Evolutionary conservation across 768 basidiomycete genomes (phyloP).

Genomic region (Astraeus odoratus): DNA sequence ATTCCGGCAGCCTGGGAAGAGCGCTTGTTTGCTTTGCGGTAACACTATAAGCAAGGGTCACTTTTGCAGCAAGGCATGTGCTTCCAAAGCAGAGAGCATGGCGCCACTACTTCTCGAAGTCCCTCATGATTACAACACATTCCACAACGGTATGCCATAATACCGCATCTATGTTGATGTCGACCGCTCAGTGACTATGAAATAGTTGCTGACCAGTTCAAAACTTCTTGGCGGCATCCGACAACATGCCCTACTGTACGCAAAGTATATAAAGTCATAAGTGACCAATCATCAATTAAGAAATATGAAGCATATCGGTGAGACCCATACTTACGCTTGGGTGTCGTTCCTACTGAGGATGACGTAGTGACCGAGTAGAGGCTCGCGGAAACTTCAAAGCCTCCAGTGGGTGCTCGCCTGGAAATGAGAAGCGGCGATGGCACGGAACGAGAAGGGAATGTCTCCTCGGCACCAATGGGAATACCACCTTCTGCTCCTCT

Average conservation of each 20-base stretch:
- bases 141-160: constrained; percentile 49
- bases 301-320: constrained; percentile 60
- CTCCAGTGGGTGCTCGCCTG: constrained; percentile 45
- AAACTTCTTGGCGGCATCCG: constrained; percentile 60
- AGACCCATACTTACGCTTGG: background rate
- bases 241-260: constrained; percentile 51
- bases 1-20: constrained; percentile 30
- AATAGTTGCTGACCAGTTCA: constrained; percentile 60
- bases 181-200: constrained; percentile 2
- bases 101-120: constrained; percentile 57
- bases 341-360: background rate
- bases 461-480: constrained; percentile 56
- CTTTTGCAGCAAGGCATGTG: constrained; percentile 54
- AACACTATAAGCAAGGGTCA: constrained; percentile 53
- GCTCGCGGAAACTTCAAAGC: constrained; percentile 53
- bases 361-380: constrained; percentile 47
- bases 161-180: background rate
- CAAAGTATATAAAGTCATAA: constrained; percentile 58
- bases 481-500: constrained; percentile 44
- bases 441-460: constrained; percentile 66
- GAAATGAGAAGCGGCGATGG: constrained; percentile 72
- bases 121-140: constrained; percentile 51
- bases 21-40: constrained; percentile 56
- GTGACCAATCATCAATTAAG: constrained; percentile 40
- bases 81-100: constrained; percentile 45